These are phyloP conservation scores for Nematocida sp. DNA, from an alignment of 371 early-diverging fungal genomes.

Conservation along the genomic window DNA sequence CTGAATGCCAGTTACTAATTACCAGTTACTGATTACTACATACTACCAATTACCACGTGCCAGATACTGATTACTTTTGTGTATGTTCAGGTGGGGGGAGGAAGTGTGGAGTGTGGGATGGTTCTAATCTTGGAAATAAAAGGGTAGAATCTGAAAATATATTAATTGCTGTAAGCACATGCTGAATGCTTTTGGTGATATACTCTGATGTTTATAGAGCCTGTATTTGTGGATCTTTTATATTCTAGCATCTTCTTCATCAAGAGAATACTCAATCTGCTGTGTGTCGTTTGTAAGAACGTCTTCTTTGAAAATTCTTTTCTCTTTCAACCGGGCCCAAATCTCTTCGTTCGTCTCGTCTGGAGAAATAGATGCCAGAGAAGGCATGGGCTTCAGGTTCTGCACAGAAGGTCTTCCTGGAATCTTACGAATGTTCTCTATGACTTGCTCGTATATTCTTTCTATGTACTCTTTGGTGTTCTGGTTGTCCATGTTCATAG, in stretches of 20 bases:
- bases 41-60: no score
- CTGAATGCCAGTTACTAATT: no score
- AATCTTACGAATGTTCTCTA: constrained; percentile 79
- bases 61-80: no score
- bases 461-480: constrained; percentile 78
- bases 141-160: no score
- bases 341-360: constrained; percentile 63
- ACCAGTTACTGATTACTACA: no score
- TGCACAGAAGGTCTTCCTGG: constrained; percentile 87
- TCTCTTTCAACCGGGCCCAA: constrained; percentile 48
- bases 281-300: background rate
- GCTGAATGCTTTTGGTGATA: no score
- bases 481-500: constrained; percentile 77
- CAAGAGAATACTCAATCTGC: constrained; percentile 37
- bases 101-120: no score
- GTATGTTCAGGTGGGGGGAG: no score
- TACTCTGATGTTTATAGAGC: no score
- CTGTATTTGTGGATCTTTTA: no score
- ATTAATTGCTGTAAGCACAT: no score
- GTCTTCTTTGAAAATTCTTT: constrained; percentile 40
- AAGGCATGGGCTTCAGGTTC: constrained; percentile 73
- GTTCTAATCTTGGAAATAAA: no score
- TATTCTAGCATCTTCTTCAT: constrained; percentile 11
- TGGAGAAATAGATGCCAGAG: constrained; percentile 44
- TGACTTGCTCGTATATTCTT: constrained; percentile 67